phyloP scores from a whole-genome alignment of 2,329 filamentous ascomycete species.

The Lecanicillium sp. region DNA sequence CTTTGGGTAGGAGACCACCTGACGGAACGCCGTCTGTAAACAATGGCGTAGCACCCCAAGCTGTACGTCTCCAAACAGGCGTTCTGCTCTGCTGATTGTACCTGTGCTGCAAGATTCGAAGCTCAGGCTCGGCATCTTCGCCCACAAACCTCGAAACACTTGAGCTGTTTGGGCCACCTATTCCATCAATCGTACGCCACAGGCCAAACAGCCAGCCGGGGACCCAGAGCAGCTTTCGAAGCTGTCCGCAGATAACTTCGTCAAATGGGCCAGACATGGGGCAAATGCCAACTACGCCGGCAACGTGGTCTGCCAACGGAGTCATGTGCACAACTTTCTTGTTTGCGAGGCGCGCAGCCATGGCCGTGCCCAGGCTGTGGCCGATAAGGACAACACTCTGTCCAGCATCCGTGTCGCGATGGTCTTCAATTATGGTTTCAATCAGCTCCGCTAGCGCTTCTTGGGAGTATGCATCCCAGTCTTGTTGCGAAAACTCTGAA shows the following conservation, averaged over 20 bases:
- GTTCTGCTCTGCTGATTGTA: slow-evolving; percentile 82
- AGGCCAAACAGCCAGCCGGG: slow-evolving; percentile 68
- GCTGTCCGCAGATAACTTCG: slow-evolving; percentile 32
- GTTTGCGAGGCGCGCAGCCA: slow-evolving; percentile 62
- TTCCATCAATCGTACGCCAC: slow-evolving; percentile 68
- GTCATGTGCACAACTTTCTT: slow-evolving; percentile 32
- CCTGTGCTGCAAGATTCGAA: slow-evolving; percentile 57
- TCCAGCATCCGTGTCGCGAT: slow-evolving; percentile 53
- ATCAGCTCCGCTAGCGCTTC: slow-evolving; percentile 70
- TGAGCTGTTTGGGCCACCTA: slow-evolving; percentile 67
- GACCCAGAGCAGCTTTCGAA: slow-evolving; percentile 53
- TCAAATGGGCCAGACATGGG: slow-evolving; percentile 60
- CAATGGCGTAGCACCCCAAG: slow-evolving; percentile 58
- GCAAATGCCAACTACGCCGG: slow-evolving; percentile 74
- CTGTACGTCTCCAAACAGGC: slow-evolving; percentile 75
- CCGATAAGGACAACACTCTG: slow-evolving; percentile 75
- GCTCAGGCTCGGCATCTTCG: slow-evolving; percentile 52
- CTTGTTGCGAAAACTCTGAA: slow-evolving; percentile 62
- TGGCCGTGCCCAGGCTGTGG: slow-evolving; percentile 83
- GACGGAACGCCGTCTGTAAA: slow-evolving; percentile 43
- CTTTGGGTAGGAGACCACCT: slow-evolving; percentile 57
- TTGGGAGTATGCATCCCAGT: slow-evolving; percentile 72
- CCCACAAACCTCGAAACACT: slow-evolving; percentile 77
- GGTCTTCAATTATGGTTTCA: slow-evolving; percentile 62
- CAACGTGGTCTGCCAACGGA: slow-evolving; percentile 53